Evolutionary conservation across 495 filamentous ascomycete species (phyloP), one percentile per base, ranked within the genome.

Genomic region (Penicillium ucsense): DNA sequence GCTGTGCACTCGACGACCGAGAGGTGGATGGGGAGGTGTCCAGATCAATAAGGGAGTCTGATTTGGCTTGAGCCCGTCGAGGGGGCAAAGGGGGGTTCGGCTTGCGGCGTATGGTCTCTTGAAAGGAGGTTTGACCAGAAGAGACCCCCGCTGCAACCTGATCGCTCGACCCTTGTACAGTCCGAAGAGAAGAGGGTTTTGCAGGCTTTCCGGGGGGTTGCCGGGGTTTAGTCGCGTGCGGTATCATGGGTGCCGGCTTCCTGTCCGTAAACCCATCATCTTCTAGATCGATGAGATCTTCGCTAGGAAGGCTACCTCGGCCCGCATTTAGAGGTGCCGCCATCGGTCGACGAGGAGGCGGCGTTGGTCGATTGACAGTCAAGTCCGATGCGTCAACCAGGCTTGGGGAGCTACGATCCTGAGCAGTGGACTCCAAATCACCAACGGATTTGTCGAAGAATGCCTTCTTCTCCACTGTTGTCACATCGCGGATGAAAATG

Each of bases 401-500:
- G 30, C 68, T 54, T 11, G 62, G 55, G 3, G 54, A 59, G 34
- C 59, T 71, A 46, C 52, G 55, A 49, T 52, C 63, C 31, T 52
- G 55, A 41, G 55, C 47, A 29, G 50, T 37, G 5, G 38, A 11
- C 8, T 63, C 60, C 46, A 67, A 46, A 35, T 71, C 49, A 3
- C 66, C 67, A 46, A 81, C 77, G 0, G 84, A 78, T 4, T 83
- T 72, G 49, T 94, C 87, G 56, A 95, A 94, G 59, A 90, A 95
- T 3, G 78, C 74, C 32, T 74, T 73, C 35, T 70, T 70, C 8
- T 79, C 72, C 5, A 83, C 71, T 0, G 88, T 94, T 0, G 94
- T 96, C 12, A 97, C 84, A 64, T 99, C 94, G 27, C 92, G 79
- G 49, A 99, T 96, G 61, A 95, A 99, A 31, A 99, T 78, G 0